These are phyloP conservation scores for Colletotrichum ledebouriae DNA, from an alignment of 2,329 filamentous ascomycete species.

Conservation along the genomic window DNA sequence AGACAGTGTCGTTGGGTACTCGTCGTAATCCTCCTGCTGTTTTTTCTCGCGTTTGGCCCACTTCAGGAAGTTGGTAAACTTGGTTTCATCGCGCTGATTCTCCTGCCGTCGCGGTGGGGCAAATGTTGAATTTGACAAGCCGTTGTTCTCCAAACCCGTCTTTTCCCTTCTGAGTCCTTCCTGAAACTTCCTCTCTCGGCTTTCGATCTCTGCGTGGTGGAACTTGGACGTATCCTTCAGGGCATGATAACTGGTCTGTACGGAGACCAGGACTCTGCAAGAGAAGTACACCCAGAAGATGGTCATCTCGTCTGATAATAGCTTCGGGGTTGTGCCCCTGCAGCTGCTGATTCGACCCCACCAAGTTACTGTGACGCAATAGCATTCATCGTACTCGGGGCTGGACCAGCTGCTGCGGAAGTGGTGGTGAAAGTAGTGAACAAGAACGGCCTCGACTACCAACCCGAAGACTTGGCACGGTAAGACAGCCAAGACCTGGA, in stretches of 20 bases:
- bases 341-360: conserved; percentile 11
- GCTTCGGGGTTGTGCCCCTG: too few species aligned
- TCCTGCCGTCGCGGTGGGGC: too few species aligned
- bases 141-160: too few species aligned
- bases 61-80: too few species aligned
- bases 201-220: conserved; percentile 4
- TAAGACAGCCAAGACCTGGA: conserved; percentile 5
- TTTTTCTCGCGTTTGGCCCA: too few species aligned
- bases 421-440: background rate
- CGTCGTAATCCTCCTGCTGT: background rate
- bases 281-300: conserved; percentile 11
- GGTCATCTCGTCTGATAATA: background rate
- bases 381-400: background rate
- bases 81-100: too few species aligned
- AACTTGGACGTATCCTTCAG: background rate
- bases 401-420: background rate
- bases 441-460: background rate
- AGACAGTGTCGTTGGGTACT: background rate
- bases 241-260: conserved; percentile 9
- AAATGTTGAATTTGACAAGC: too few species aligned
- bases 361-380: background rate
- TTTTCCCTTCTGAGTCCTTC: too few species aligned
- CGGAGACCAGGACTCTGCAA: background rate
- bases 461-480: conserved; percentile 11
- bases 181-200: background rate